phyloP scores from a whole-genome alignment of 2,329 filamentous ascomycete genomes.

The Bertia moriformis region DNA sequence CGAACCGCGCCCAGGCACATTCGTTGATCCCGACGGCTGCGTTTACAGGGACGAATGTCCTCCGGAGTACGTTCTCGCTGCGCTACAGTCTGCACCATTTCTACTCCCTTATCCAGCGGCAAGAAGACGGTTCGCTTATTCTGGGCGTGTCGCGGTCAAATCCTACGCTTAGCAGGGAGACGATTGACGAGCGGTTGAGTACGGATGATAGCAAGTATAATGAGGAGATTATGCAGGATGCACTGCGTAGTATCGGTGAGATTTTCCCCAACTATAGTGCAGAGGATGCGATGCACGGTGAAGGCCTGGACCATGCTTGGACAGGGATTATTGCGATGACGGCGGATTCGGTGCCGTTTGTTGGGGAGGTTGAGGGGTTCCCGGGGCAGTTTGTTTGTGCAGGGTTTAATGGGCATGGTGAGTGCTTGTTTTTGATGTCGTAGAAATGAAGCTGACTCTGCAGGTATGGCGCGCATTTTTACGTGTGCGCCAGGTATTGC shows the following conservation, averaged over 20 bases:
- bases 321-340: conserved; percentile 31
- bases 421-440: conserved; percentile 5
- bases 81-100: conserved; percentile 29
- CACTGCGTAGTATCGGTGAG: conserved; percentile 15
- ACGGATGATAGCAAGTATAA: conserved; percentile 23
- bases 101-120: conserved; percentile 30
- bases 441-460: not conserved
- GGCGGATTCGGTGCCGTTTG: conserved; percentile 26
- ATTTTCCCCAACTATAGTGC: conserved; percentile 16
- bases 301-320: conserved; percentile 28
- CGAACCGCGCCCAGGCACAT: conserved; percentile 27
- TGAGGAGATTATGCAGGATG: conserved; percentile 21
- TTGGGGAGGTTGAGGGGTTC: conserved; percentile 22
- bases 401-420: conserved; percentile 32
- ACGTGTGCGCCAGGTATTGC: conserved; percentile 26
- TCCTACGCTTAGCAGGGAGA: conserved; percentile 16
- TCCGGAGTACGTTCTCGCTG: conserved; percentile 25
- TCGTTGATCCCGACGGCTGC: conserved; percentile 21
- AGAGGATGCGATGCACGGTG: conserved; percentile 15
- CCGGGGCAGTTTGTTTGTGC: conserved; percentile 30
- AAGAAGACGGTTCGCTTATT: conserved; percentile 24
- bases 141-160: conserved; percentile 25
- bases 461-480: conserved; percentile 25
- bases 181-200: conserved; percentile 13
- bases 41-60: conserved; percentile 15